Percentiles rank a stretch among this genome's conserved stretches.
Conservation (phyloP, 495 filamentous ascomycete genomes). For the Xylaria venustula region DNA sequence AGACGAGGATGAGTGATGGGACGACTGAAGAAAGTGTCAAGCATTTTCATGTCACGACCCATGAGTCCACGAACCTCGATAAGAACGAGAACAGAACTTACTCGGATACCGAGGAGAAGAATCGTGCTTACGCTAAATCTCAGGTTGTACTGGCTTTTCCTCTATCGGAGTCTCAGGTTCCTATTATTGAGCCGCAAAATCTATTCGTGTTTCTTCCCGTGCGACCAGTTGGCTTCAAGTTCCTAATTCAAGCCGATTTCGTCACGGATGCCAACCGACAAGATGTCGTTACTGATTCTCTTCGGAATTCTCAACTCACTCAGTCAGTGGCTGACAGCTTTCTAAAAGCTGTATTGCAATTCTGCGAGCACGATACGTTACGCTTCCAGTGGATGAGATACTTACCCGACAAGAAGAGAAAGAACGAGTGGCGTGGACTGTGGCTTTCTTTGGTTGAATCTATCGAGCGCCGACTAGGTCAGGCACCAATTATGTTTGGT, state of each 20-base stretch:
- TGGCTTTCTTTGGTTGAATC: constrained; percentile 18
- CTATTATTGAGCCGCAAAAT: constrained; percentile 25
- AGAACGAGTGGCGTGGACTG: constrained; percentile 12
- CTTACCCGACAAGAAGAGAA: constrained; percentile 19
- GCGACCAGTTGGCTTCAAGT: constrained; percentile 36
- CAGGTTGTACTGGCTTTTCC: constrained; percentile 44
- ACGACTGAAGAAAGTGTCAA: constrained; percentile 4
- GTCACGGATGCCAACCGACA: constrained; percentile 43
- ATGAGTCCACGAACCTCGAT: constrained; percentile 21
- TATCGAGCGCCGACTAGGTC: constrained; percentile 14
- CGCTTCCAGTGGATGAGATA: constrained; percentile 33
- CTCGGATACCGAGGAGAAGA: constrained; percentile 17
- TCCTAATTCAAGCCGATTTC: constrained; percentile 50
- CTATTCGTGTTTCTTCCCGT: constrained; percentile 44
- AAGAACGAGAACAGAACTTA: constrained; percentile 34
- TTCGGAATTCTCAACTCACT: constrained; percentile 23
- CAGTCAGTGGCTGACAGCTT: constrained; percentile 29
- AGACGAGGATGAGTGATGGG: not conserved
- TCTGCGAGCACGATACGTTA: constrained; percentile 26
- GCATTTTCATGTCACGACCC: constrained; percentile 27
- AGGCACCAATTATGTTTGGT: not conserved
- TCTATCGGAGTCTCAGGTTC: constrained; percentile 22
- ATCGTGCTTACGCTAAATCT: constrained; percentile 21
- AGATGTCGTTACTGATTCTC: constrained; percentile 31
- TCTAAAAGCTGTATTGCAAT: constrained; percentile 22